These are phyloP conservation scores for Trichosporon asahii DNA, from an alignment of 1,284 basidiomycete species.

Conservation along the genomic window DNA sequence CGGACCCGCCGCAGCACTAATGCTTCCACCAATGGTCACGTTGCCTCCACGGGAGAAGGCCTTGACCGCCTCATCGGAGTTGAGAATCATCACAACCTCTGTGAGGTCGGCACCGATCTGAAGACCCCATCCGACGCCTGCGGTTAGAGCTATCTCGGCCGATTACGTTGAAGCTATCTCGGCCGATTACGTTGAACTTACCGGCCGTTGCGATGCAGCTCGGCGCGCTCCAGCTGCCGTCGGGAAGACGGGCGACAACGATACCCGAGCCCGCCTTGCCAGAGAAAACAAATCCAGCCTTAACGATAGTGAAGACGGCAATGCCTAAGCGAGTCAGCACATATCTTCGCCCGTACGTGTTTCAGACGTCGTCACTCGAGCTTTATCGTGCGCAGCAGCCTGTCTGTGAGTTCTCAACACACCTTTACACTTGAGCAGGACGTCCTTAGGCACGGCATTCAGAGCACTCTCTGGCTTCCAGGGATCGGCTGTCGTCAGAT, in stretches of 20 bases:
- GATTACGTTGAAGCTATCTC: background rate
- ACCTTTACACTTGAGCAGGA: constrained; percentile 85
- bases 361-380: background rate
- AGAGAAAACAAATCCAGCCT: constrained; percentile 91
- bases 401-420: constrained; percentile 27
- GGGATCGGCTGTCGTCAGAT: constrained; percentile 68
- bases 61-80: constrained; percentile 90
- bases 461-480: constrained; percentile 82
- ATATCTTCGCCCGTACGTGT: background rate
- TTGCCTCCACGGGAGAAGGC: constrained; percentile 96
- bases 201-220: constrained; percentile 97
- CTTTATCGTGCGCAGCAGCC: too few species aligned
- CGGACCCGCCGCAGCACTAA: constrained; percentile 81
- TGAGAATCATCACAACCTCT: constrained; percentile 78
- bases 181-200: constrained; percentile 3
- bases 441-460: constrained; percentile 91
- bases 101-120: constrained; percentile 76
- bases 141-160: background rate
- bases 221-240: constrained; percentile 96
- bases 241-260: constrained; percentile 88
- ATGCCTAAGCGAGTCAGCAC: constrained; percentile 60
- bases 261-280: constrained; percentile 93
- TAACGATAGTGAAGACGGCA: constrained; percentile 89
- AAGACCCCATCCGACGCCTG: constrained; percentile 82
- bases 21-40: constrained; percentile 82